Evolutionary conservation across 148 eudicot species (phyloP), one percentile per base, ranked within the genome.

Genomic region (Camellia lanceoleosa): DNA sequence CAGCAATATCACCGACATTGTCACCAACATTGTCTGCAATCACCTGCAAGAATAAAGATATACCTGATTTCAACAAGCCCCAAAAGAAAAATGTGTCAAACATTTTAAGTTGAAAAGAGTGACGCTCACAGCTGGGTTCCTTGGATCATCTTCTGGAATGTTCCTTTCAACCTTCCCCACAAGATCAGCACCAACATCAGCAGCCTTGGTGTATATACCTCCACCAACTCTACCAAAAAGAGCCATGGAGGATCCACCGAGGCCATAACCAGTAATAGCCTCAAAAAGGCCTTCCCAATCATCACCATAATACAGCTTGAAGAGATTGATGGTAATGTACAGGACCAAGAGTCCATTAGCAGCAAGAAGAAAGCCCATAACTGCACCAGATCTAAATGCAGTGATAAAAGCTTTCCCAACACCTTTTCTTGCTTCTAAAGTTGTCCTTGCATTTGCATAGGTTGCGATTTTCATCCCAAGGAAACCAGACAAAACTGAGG

Each of bases 141-240:
- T 87, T 46, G 93, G 97, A 78, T 94, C 97, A 79, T 94, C 94
- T 77, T 94, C 97, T 7, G 96, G 96, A 78, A 94, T 94, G 88
- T 90, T 92, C 85, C 90, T 88, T 83, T 92, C 98, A 63, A 92
- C 88, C 85, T 94, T 94, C 47, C 98, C 97, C 16, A 94, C 98
- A 80, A 94, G 94, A 86, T 94, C 98, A 80, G 97, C 98, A 73
- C 98, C 97, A 7, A 94, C 97, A 84, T 92, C 98, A 84, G 97
- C 98, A 82, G 97, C 98, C 73, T 94, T 94, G 7, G 97, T 94
- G 77, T 94, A 94, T 46, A 94, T 94, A 14, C 98, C 98, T 61
- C 98, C 95, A 68, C 90, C 94, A 82, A 92, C 98, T 87, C 97
- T 89, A 10, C 97, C 97, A 75, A 92, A 91, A 51, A 94, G 87